Conservation (phyloP, 1,284 basidiomycete species). For the Ceratorhiza oryzae-sativae region DNA sequence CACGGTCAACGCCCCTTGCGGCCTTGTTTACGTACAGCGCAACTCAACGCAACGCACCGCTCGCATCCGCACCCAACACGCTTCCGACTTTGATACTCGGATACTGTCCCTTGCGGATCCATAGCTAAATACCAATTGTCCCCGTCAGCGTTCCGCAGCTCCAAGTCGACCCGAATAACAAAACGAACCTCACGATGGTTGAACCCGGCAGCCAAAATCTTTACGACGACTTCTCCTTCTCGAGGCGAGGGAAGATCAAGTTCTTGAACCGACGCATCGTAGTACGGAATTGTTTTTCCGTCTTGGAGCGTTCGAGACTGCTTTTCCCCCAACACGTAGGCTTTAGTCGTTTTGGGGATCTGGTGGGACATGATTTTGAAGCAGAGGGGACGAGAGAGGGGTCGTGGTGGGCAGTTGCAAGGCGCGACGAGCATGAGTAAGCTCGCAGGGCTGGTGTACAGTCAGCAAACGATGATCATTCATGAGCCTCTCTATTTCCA, state of each 20-base stretch:
- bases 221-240: conserved; percentile 67
- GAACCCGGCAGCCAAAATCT: conserved; percentile 73
- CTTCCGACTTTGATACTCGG: conserved; percentile 68
- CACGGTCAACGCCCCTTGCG: not conserved
- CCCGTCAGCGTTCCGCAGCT: not conserved
- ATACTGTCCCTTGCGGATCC: conserved; percentile 76
- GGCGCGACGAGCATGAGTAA: not conserved
- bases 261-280: conserved; percentile 63
- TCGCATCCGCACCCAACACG: conserved; percentile 76
- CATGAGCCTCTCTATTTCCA: no score
- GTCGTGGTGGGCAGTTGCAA: not conserved
- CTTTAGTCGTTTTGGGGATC: conserved; percentile 48
- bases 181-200: conserved; percentile 77
- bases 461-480: not conserved
- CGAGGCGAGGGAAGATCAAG: conserved; percentile 59
- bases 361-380: conserved; percentile 16
- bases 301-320: conserved; percentile 48
- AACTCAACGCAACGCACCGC: conserved; percentile 57
- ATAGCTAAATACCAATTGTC: conserved; percentile 59
- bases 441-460: not conserved
- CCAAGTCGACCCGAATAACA: not conserved
- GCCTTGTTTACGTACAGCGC: not conserved
- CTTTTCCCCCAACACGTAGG: conserved; percentile 53
- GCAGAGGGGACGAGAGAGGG: not conserved
- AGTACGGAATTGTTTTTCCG: conserved; percentile 52